Evolutionary conservation across 2,329 filamentous ascomycete species (phyloP), one percentile per base, ranked within the genome.

Genomic region (Nemania sp.): DNA sequence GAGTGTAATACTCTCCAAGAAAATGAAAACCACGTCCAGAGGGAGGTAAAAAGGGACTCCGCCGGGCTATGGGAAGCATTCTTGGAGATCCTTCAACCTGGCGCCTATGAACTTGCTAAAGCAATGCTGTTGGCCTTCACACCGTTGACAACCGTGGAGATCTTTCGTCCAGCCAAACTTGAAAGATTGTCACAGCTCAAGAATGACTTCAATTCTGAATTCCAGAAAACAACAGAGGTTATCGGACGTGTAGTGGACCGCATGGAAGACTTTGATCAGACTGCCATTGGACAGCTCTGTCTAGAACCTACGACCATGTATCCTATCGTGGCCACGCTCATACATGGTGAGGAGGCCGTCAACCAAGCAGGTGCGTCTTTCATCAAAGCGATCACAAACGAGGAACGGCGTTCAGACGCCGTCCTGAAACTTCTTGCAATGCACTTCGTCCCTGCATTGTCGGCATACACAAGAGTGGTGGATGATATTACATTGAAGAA

Each of bases 331-430:
- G 86, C 88, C 4, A 81, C 90, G 15, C 82, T 97, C 6, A 85
- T 97, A 51, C 91, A 91, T 37, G 89, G 90, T 14, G 87, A 95
- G 61, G 78, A 88, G 51, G 81, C 86, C 53, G 86, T 94, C 28
- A 91, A 90, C 57, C 87, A 92, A 67, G 88, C 90, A 14, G 86
- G 89, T 1, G 82, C 92, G 6, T 88, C 91, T 61, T 76, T 97
- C 23, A 81, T 97, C 60, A 96, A 96, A 71, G 84, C 84, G 30
- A 83, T 93, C 64, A 94, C 90, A 30, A 82, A 82, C 7, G 84
- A 95, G 69, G 68, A 76, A 28, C 75, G 73, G 17, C 78, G 81
- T 44, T 71, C 73, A 31, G 79, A 80, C 12, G 79, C 80, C 5
- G 68, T 83, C n/a, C 68, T 68, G 8, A 73, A 70, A 57, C 67